These are phyloP conservation scores for Trichomonas vaginalis DNA, from an alignment of 208 protist genomes.

Conservation along the genomic window DNA sequence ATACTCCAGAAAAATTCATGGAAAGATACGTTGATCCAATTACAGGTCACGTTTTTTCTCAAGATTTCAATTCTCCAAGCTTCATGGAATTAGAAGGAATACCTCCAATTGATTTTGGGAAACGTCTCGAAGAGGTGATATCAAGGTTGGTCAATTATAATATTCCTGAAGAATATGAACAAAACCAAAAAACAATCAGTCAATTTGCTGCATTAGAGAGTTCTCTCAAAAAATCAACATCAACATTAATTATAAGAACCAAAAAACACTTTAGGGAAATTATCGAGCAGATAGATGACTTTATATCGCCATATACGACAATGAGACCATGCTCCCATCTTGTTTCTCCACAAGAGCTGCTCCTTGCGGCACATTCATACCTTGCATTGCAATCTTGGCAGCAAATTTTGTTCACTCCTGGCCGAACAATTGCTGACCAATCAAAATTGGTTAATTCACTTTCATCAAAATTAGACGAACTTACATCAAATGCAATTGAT, in stretches of 20 bases:
- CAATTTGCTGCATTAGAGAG: background rate
- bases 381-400: background rate
- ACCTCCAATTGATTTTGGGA: background rate
- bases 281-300: background rate
- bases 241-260: background rate
- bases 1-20: background rate
- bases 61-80: background rate
- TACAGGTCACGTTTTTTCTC: background rate
- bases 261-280: background rate
- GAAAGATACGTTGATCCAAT: background rate
- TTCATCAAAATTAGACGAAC: background rate
- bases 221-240: background rate
- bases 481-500: background rate
- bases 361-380: background rate
- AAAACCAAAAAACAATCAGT: background rate
- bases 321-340: background rate
- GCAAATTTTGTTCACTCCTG: background rate
- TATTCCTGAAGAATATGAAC: background rate
- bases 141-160: background rate
- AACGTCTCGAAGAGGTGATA: background rate
- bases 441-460: background rate
- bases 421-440: background rate
- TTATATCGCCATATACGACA: background rate
- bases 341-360: background rate
- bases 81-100: background rate